These are phyloP conservation scores for Malassezia brasiliensis DNA, from an alignment of 1,284 basidiomycete genomes.

Conservation along the genomic window DNA sequence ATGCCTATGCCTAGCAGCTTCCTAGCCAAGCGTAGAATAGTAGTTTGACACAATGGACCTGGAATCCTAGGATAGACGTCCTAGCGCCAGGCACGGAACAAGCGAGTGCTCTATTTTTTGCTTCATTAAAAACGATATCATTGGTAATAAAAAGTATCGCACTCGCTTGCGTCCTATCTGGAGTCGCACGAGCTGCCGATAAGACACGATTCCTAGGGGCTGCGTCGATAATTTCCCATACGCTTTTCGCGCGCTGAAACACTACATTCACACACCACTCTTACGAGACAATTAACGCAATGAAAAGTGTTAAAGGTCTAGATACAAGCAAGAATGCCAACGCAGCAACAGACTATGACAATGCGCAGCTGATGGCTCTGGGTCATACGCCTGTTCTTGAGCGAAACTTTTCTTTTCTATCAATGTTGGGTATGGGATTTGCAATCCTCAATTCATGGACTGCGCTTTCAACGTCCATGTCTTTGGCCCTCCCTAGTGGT, in stretches of 20 bases:
- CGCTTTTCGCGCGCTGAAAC: too few species aligned
- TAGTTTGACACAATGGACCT: too few species aligned
- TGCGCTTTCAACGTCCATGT: slow-evolving; percentile 33
- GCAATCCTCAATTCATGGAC: slow-evolving; percentile 7
- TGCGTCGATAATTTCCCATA: too few species aligned
- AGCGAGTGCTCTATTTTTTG: too few species aligned
- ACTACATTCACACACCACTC: too few species aligned
- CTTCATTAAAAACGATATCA: too few species aligned
- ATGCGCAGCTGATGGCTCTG: neutral
- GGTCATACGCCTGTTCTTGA: slow-evolving; percentile 1
- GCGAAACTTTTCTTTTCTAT: slow-evolving; percentile 8
- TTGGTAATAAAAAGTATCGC: too few species aligned
- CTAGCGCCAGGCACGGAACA: slow-evolving; percentile 61
- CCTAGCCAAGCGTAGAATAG: too few species aligned
- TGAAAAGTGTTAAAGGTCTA: neutral
- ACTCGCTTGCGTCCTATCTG: too few species aligned
- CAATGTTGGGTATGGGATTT: slow-evolving; percentile 7
- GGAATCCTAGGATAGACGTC: slow-evolving; percentile 76
- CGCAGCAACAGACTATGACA: neutral
- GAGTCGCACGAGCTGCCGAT: too few species aligned
- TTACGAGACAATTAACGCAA: too few species aligned
- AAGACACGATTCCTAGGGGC: too few species aligned
- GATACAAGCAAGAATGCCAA: neutral
- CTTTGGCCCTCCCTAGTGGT: slow-evolving; percentile 11
- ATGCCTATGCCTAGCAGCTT: slow-evolving; percentile 73